Evolutionary conservation across 1,284 basidiomycete genomes (phyloP).

Genomic region (Moesziomyces parantarcticus): DNA sequence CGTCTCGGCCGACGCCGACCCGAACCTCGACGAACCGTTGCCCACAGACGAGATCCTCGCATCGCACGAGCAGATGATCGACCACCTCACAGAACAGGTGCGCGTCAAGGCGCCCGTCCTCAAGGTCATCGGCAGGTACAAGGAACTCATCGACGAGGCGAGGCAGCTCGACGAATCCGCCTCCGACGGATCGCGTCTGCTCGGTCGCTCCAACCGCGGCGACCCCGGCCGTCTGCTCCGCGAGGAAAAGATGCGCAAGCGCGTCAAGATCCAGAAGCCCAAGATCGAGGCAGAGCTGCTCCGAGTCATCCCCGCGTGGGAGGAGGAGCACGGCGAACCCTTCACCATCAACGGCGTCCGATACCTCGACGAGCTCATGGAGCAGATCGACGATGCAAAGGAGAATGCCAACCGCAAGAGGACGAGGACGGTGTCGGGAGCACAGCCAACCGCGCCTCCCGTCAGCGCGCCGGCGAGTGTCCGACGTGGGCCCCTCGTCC

Average conservation of each 20-base stretch:
- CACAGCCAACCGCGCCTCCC: conserved; percentile 21
- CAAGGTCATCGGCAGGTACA: conserved; percentile 84
- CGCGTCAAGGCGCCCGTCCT: conserved; percentile 81
- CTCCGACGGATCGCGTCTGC: conserved; percentile 69
- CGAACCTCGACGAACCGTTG: conserved; percentile 38
- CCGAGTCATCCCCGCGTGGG: conserved; percentile 84
- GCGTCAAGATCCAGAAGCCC: conserved; percentile 93
- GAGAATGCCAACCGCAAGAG: conserved; percentile 48
- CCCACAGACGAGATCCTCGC: conserved; percentile 73
- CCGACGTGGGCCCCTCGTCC: conserved; percentile 27
- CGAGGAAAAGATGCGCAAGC: conserved; percentile 97
- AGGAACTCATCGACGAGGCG: conserved; percentile 88
- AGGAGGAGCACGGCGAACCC: conserved; percentile 78
- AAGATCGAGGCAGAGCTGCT: conserved; percentile 88
- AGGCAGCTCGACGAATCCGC: conserved; percentile 81
- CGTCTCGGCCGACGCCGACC: conserved; percentile 39
- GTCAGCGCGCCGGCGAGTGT: conserved; percentile 34
- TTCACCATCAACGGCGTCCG: conserved; percentile 89
- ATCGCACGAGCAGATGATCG: conserved; percentile 88
- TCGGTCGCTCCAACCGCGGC: conserved; percentile 74
- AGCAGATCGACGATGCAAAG: conserved; percentile 54
- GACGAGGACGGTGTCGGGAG: conserved; percentile 24
- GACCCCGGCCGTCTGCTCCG: conserved; percentile 74
- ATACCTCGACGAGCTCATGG: conserved; percentile 78
- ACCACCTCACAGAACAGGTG: conserved; percentile 81